phyloP scores from a whole-genome alignment of 768 basidiomycete species.

The Tubosaeta sp. region DNA sequence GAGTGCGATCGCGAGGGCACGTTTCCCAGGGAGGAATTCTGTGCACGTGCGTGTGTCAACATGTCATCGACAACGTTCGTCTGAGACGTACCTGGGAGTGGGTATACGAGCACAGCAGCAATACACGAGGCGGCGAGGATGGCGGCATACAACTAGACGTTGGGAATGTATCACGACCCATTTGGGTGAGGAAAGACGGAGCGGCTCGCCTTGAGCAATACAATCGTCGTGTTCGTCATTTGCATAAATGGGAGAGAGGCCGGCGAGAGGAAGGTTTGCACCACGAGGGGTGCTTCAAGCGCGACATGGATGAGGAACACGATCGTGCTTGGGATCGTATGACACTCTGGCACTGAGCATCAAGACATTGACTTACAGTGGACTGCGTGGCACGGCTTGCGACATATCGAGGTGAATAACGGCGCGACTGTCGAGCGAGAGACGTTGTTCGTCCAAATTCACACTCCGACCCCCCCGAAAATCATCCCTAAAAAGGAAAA shows the following conservation, averaged over 20 bases:
- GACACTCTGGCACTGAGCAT: neutral
- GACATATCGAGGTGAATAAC: conserved; percentile 10
- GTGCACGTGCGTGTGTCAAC: neutral
- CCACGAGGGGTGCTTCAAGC: conserved; percentile 69
- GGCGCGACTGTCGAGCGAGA: neutral
- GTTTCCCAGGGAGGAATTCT: conserved; percentile 86
- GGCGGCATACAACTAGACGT: conserved; percentile 60
- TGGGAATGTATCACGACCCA: neutral
- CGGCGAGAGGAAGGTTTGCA: conserved; percentile 71
- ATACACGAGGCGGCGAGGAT: conserved; percentile 59
- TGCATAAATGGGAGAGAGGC: conserved; percentile 66
- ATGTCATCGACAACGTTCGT: neutral
- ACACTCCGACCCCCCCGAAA: conserved; percentile 25
- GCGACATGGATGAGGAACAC: conserved; percentile 80
- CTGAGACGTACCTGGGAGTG: conserved; percentile 59
- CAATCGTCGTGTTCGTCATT: conserved; percentile 76
- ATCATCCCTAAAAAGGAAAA: conserved; percentile 21
- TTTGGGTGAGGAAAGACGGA: conserved; percentile 4
- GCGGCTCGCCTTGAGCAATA: conserved; percentile 60
- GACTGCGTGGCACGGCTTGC: conserved; percentile 30
- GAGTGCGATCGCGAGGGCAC: conserved; percentile 72
- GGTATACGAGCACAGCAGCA: conserved; percentile 56
- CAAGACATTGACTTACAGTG: conserved; percentile 33
- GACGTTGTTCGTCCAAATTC: neutral
- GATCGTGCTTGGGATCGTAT: conserved; percentile 40